These are phyloP conservation scores for Citeromyces siamensis DNA, from an alignment of 1,139 yeast species.

Conservation along the genomic window DNA sequence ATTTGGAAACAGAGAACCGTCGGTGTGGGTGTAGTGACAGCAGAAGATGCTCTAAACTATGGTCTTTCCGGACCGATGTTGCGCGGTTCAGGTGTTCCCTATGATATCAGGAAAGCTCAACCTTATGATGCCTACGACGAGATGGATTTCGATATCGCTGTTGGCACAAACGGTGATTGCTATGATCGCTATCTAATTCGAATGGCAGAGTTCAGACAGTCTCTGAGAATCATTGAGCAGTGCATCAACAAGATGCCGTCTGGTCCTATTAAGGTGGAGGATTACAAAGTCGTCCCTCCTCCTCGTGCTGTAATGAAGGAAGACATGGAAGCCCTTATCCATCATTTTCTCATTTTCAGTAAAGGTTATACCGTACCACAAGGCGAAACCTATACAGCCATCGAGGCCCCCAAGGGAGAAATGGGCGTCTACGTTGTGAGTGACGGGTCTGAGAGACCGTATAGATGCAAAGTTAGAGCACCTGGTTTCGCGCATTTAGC, in stretches of 20 bases:
- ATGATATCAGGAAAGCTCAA: slow-evolving; percentile 75
- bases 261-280: slow-evolving; percentile 89
- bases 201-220: slow-evolving; percentile 90
- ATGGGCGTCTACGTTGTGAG: slow-evolving; percentile 87
- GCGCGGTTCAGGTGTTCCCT: slow-evolving; percentile 85
- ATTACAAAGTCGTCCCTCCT: slow-evolving; percentile 76
- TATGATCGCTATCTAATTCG: slow-evolving; percentile 81
- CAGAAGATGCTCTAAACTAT: slow-evolving; percentile 80
- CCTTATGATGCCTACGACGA: slow-evolving; percentile 86
- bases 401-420: slow-evolving; percentile 94
- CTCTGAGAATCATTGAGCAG: slow-evolving; percentile 79
- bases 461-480: slow-evolving; percentile 86
- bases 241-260: slow-evolving; percentile 89
- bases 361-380: slow-evolving; percentile 86
- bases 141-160: slow-evolving; percentile 82
- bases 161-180: slow-evolving; percentile 83
- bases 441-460: slow-evolving; percentile 86
- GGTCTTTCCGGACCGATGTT: slow-evolving; percentile 81
- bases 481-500: slow-evolving; percentile 90
- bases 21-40: slow-evolving; percentile 70
- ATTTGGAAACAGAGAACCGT: slow-evolving; percentile 87
- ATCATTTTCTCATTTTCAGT: slow-evolving; percentile 78
- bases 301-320: slow-evolving; percentile 77
- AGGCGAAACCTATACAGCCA: slow-evolving; percentile 86
- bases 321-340: slow-evolving; percentile 88